Base-by-base conservation (phyloP, 768 basidiomycete species). In the Collybia sordida region DNA sequence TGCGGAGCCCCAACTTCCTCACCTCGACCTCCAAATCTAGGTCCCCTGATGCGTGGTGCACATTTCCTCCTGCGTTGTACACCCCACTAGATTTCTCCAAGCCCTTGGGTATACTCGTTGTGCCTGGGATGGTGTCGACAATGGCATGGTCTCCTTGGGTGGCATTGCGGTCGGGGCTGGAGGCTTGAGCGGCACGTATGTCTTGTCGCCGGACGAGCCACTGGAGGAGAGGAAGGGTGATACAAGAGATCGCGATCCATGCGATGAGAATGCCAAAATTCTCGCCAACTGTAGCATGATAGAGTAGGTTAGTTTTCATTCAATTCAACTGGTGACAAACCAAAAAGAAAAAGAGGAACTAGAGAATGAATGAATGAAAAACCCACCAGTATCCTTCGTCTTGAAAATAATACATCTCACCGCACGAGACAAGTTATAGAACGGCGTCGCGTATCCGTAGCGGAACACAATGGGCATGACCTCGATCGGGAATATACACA, bases 371-470 rank as follows among this genome's bases (percentile, higher is more conserved):
- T 4, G 25, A 27, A 27, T 27, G 25, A 9, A 27, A 27, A 21
- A 67, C 77, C 27, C 24, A 81, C 79, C 55, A 39, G 71, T 57
- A 50, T 81, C 75, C 56, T 76, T 76, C 1, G 79, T 81, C 34
- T 72, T 64, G 52, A 85, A 84, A 15, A 85, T 52, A 51, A 84
- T 63, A 31, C 71, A 62, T 11, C 82, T 72, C 15, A 75, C 73
- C 6, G 79, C 74, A 15, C 65, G 62, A 5, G 73, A 69, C 15
- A 83, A 70, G 55, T 83, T 81, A 61, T 80, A 82, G 52, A 84
- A 80, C 2, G 83, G 83, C 64, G 68, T 70, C 1, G 73, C 80
- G 54, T 77, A 81, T 3, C 79, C 83, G 50, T 79, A 81, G 23
- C 68, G 70, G 64, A 72, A 82, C 52, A 81, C 25, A 28, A 53